These are phyloP conservation scores for Sordariomycetes sp. DNA, from an alignment of 2,329 filamentous ascomycete species.

Conservation along the genomic window DNA sequence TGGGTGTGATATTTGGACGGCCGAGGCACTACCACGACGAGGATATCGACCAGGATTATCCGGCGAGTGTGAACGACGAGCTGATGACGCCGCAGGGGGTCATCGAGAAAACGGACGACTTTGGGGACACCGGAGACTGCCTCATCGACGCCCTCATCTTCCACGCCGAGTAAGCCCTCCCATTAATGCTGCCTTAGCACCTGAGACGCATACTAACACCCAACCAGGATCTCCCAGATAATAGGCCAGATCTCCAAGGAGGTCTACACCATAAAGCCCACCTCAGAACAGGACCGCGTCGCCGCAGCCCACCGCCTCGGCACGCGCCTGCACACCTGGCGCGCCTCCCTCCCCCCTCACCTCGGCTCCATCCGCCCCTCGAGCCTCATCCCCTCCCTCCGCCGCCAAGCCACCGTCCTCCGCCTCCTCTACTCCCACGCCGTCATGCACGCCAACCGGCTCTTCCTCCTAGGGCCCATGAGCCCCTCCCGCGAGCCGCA, in stretches of 20 bases:
- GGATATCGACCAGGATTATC: conserved; percentile 52
- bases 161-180: conserved; percentile 24
- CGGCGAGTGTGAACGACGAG: conserved; percentile 43
- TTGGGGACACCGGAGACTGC: conserved; percentile 22
- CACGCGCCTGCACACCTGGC: conserved; percentile 26
- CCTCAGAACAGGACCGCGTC: conserved; percentile 22
- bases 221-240: conserved; percentile 22
- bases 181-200: background rate
- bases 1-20: conserved; percentile 52
- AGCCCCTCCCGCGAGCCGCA: conserved; percentile 10
- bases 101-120: conserved; percentile 14
- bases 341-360: conserved; percentile 26
- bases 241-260: conserved; percentile 26
- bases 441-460: conserved; percentile 42
- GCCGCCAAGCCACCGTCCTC: conserved; percentile 38
- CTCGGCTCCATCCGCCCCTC: conserved; percentile 30
- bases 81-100: conserved; percentile 36
- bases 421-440: conserved; percentile 44
- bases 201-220: background rate
- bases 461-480: conserved; percentile 33
- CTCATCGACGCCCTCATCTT: conserved; percentile 36
- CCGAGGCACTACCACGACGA: conserved; percentile 52
- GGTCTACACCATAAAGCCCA: conserved; percentile 26
- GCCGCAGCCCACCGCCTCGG: conserved; percentile 24
- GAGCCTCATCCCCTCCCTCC: conserved; percentile 32